phyloP scores from a whole-genome alignment of 441 rosid species.

The Omphalea diandra region DNA sequence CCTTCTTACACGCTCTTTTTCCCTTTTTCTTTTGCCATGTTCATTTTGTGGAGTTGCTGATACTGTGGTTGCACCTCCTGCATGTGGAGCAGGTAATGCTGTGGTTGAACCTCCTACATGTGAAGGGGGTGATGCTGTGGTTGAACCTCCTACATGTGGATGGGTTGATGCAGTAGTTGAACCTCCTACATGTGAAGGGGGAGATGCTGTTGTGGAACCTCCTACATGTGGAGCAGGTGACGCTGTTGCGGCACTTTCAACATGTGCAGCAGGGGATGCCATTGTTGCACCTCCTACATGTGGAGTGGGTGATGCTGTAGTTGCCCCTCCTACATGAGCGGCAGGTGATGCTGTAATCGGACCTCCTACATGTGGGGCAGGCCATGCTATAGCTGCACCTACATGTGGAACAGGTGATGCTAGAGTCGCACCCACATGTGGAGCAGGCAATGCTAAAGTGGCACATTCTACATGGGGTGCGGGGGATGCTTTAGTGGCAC shows the following conservation, averaged over 20 bases:
- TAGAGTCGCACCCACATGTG: too few species aligned
- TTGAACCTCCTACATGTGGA: neutral
- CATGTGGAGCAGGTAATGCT: neutral
- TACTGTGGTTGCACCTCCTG: neutral
- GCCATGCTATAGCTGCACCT: too few species aligned
- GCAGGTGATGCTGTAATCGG: too few species aligned
- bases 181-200: neutral
- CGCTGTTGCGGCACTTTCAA: neutral
- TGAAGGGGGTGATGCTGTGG: slow-evolving; percentile 6
- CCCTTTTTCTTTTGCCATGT: slow-evolving; percentile 32
- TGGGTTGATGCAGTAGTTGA: neutral
- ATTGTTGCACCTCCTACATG: neutral
- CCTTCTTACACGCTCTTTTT: slow-evolving; percentile 35
- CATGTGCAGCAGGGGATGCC: neutral
- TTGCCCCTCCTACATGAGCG: too few species aligned
- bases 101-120: neutral
- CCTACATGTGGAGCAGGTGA: neutral
- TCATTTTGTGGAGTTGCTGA: slow-evolving; percentile 12
- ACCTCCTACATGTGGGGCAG: too few species aligned
- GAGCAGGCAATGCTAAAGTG: too few species aligned
- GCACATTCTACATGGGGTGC: too few species aligned
- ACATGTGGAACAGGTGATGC: too few species aligned
- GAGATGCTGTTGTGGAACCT: neutral
- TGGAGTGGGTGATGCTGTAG: neutral
- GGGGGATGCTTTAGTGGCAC: too few species aligned